Conservation (phyloP, 2,329 filamentous ascomycete genomes). For the Bipolaris cookei region DNA sequence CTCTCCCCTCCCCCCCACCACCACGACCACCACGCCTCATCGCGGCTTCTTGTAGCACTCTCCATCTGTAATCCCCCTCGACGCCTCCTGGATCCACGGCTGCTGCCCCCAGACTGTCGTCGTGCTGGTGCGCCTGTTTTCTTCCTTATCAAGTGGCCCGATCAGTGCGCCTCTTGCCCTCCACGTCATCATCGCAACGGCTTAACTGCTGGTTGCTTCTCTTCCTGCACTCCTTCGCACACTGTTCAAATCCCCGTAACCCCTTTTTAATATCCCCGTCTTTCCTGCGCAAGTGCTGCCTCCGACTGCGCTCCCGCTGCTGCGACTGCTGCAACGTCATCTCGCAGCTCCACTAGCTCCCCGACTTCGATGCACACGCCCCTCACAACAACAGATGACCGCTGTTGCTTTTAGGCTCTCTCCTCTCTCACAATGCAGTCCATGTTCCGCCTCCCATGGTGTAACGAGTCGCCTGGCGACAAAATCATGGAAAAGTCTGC, state of each 20-base stretch:
- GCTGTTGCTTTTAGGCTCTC: conserved; percentile 46
- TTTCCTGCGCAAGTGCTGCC: conserved; percentile 18
- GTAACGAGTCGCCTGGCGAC: conserved; percentile 51
- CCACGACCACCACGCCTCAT: conserved; percentile 17
- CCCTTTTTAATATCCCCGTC: conserved; percentile 40
- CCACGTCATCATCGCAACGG: conserved; percentile 44
- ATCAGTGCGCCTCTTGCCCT: conserved; percentile 41
- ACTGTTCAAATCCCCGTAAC: conserved; percentile 36
- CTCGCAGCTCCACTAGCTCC: conserved; percentile 33
- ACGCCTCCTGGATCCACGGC: conserved; percentile 30
- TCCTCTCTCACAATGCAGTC: conserved; percentile 55
- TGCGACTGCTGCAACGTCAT: conserved; percentile 42
- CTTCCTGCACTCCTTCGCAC: conserved; percentile 46
- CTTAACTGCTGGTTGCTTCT: conserved; percentile 39
- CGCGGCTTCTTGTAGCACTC: conserved; percentile 35
- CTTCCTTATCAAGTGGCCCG: conserved; percentile 33
- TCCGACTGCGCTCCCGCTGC: conserved; percentile 23
- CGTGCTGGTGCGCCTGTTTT: conserved; percentile 27
- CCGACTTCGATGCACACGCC: conserved; percentile 42
- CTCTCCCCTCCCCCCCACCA: conserved; percentile 14
- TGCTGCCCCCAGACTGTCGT: conserved; percentile 27
- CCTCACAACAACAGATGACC: conserved; percentile 49
- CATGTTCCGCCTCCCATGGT: conserved; percentile 60
- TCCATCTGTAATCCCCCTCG: conserved; percentile 30
- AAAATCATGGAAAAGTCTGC: conserved; percentile 53